Evolutionary conservation across 176 grass and related monocot genomes (phyloP).

Genomic region (Ensete ventricosum): DNA sequence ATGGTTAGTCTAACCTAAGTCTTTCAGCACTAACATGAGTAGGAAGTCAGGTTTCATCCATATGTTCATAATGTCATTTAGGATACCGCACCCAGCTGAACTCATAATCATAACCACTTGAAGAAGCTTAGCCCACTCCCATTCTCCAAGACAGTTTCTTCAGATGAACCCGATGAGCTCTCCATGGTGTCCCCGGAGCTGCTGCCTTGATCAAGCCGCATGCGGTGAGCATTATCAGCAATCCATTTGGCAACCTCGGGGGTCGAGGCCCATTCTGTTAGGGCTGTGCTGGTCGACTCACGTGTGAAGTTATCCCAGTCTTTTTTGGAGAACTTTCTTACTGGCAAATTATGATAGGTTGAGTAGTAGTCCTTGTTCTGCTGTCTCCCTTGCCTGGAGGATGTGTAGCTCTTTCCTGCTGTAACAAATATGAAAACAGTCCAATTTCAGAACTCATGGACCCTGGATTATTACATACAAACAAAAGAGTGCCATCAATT

Average conservation of each 20-base stretch:
- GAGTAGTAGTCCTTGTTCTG: slow-evolving; percentile 61
- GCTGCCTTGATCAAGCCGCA: slow-evolving; percentile 45
- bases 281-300: slow-evolving; percentile 48
- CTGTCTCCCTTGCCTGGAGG: not conserved
- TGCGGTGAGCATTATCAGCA: slow-evolving; percentile 55
- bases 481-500: not conserved
- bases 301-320: slow-evolving; percentile 78
- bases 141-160: slow-evolving; percentile 41
- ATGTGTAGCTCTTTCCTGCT: not conserved
- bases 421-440: slow-evolving; percentile 1
- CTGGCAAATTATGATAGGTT: slow-evolving; percentile 58
- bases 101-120: slow-evolving; percentile 29
- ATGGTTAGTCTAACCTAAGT: too few species aligned
- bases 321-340: slow-evolving; percentile 50
- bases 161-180: slow-evolving; percentile 62
- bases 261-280: slow-evolving; percentile 47
- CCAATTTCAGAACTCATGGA: not conserved
- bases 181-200: slow-evolving; percentile 31
- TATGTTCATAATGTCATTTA: too few species aligned
- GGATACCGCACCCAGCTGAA: too few species aligned
- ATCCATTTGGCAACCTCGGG: slow-evolving; percentile 70
- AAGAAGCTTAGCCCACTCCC: slow-evolving; percentile 36
- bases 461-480: not conserved
- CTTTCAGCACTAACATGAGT: too few species aligned
- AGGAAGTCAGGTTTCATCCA: too few species aligned